phyloP scores from a whole-genome alignment of 177 flowering plant species.

The Vitis hybrid region DNA sequence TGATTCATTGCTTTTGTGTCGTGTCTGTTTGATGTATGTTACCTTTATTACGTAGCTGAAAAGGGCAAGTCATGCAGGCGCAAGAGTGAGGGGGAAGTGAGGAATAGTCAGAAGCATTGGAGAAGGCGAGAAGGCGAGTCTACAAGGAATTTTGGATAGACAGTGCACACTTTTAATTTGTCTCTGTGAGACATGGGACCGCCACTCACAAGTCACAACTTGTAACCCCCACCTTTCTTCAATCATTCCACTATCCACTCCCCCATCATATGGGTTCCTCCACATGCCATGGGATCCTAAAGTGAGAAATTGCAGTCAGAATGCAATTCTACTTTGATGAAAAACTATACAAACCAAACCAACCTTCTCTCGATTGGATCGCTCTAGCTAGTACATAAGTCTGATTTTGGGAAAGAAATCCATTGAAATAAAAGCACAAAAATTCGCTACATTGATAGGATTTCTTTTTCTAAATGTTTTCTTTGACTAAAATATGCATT shows the following conservation, averaged over 20 bases:
- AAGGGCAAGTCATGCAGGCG: slow-evolving; percentile 49
- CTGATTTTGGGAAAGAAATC: slow-evolving; percentile 3
- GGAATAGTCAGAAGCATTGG: slow-evolving; percentile 1
- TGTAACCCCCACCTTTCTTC: slow-evolving; percentile 18
- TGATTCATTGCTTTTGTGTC: too few relatives aligned
- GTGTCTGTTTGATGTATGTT: background rate
- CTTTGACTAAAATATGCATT: too few relatives aligned
- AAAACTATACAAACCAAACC: background rate
- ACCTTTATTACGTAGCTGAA: slow-evolving; percentile 29
- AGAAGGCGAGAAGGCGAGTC: background rate
- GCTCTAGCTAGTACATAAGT: too few relatives aligned
- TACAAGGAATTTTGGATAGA: slow-evolving; percentile 3
- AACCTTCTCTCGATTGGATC: background rate
- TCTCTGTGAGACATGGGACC: slow-evolving; percentile 18
- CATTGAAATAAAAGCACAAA: background rate
- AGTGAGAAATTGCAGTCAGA: background rate
- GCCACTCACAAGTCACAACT: slow-evolving; percentile 29
- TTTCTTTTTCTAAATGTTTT: too few relatives aligned
- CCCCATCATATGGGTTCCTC: background rate
- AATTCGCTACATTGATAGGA: too few relatives aligned
- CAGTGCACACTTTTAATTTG: background rate
- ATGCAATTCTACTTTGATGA: slow-evolving; percentile 5
- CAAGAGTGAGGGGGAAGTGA: background rate
- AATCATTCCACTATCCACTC: slow-evolving; percentile 17
- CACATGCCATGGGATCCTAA: slow-evolving; percentile 19